Evolutionary conservation across 345 rosid species (phyloP).

Genomic region (Erodium maritimum): DNA sequence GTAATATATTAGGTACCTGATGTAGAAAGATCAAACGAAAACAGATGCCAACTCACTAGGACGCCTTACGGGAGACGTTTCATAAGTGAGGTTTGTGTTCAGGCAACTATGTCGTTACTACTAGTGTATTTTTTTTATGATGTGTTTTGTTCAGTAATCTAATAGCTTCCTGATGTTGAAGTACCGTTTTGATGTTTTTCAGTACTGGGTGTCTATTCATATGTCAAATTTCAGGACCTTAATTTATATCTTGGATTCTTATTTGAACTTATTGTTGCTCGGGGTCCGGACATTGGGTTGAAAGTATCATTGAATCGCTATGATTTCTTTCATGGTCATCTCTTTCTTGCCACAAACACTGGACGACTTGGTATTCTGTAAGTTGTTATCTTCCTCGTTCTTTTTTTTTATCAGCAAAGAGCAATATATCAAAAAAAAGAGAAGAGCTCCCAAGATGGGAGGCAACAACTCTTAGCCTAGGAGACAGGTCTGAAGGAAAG

Average conservation of each 20-base stretch:
- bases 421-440: no score
- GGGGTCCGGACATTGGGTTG: constrained; percentile 60
- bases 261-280: constrained; percentile 58
- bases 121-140: no score
- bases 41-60: constrained; percentile 55
- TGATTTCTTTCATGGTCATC: constrained; percentile 86
- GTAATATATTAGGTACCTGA: constrained; percentile 47
- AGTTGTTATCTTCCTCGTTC: constrained; percentile 16
- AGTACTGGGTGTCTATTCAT: neutral
- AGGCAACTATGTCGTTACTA: no score
- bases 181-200: neutral
- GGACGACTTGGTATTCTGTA: constrained; percentile 80
- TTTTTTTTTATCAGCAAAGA: no score
- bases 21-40: constrained; percentile 33
- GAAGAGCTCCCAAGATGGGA: no score
- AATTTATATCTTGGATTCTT: constrained; percentile 56
- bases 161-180: no score
- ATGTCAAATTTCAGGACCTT: constrained; percentile 43
- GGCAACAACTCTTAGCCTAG: no score
- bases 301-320: constrained; percentile 46
- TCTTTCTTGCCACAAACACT: constrained; percentile 48
- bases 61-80: constrained; percentile 72
- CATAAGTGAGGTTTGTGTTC: constrained; percentile 39
- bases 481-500: no score
- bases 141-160: no score